Conservation (phyloP, 140 eudicot species). For the Flaveria floridana region DNA sequence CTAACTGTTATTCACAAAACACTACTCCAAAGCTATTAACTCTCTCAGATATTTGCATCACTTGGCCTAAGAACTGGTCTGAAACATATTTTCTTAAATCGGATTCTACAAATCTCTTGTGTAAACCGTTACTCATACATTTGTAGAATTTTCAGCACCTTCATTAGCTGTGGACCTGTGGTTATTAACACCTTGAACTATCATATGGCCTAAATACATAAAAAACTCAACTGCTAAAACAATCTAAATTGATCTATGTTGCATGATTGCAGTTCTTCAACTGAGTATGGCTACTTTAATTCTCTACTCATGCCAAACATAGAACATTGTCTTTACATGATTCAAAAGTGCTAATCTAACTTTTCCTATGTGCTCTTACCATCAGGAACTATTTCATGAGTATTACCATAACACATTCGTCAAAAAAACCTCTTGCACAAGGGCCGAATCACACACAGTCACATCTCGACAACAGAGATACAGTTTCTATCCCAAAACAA, state of each 20-base stretch:
- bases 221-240: neutral
- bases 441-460: too few relatives aligned
- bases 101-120: too few relatives aligned
- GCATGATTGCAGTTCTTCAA: conserved; percentile 2
- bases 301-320: too few relatives aligned
- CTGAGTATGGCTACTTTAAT: neutral
- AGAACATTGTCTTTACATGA: too few relatives aligned
- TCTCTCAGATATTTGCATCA: neutral
- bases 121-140: too few relatives aligned
- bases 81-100: too few relatives aligned
- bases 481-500: neutral
- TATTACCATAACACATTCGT: neutral
- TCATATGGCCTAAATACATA: neutral
- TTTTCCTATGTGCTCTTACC: neutral
- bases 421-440: neutral
- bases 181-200: too few relatives aligned
- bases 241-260: neutral
- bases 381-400: neutral
- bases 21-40: neutral
- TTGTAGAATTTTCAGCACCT: too few relatives aligned
- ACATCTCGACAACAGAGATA: neutral
- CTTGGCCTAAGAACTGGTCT: too few relatives aligned
- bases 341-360: neutral
- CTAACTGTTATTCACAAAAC: neutral
- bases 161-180: too few relatives aligned